Evolutionary conservation across 2,329 filamentous ascomycete genomes (phyloP).

Genomic region (Scorias spongiosa): DNA sequence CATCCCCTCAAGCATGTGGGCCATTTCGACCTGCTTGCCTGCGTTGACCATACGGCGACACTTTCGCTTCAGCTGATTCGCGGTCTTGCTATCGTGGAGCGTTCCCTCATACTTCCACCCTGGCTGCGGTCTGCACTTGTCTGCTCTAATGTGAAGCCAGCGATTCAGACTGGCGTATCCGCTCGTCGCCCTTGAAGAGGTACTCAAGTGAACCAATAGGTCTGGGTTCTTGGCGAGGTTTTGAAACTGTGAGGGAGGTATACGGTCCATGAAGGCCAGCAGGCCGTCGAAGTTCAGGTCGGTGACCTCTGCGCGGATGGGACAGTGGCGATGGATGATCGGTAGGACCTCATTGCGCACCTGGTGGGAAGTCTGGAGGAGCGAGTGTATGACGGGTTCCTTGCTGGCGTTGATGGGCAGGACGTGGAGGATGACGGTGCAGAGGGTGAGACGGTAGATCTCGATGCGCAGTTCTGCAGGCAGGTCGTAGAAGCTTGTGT

Average conservation of each 20-base stretch:
- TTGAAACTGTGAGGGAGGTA: conserved; percentile 14
- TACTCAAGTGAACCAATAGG: conserved; percentile 13
- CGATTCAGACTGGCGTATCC: conserved; percentile 10
- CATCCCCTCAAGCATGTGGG: conserved; percentile 11
- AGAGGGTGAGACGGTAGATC: conserved; percentile 17
- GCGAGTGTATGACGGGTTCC: conserved; percentile 11
- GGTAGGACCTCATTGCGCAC: conserved; percentile 18
- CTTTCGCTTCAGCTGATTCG: conserved; percentile 14
- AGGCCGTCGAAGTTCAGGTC: conserved; percentile 19
- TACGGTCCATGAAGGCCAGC: conserved; percentile 14
- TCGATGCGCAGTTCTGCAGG: conserved; percentile 19
- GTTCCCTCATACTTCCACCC: conserved; percentile 15
- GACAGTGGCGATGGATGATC: conserved; percentile 16
- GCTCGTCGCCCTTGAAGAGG: conserved; percentile 6
- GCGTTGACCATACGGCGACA: conserved; percentile 14
- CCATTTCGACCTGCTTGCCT: conserved; percentile 15
- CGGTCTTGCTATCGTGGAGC: conserved; percentile 11
- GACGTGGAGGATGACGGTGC: conserved; percentile 16
- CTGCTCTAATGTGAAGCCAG: conserved; percentile 17
- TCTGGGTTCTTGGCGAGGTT: conserved; percentile 15
- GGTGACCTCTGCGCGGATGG: conserved; percentile 15
- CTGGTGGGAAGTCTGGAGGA: conserved; percentile 13
- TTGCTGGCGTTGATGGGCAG: conserved; percentile 9
- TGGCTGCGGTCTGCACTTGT: conserved; percentile 16
- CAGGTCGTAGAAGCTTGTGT: conserved; percentile 14